phyloP scores from a whole-genome alignment of 148 eudicot genomes.

The Camellia sinensis region DNA sequence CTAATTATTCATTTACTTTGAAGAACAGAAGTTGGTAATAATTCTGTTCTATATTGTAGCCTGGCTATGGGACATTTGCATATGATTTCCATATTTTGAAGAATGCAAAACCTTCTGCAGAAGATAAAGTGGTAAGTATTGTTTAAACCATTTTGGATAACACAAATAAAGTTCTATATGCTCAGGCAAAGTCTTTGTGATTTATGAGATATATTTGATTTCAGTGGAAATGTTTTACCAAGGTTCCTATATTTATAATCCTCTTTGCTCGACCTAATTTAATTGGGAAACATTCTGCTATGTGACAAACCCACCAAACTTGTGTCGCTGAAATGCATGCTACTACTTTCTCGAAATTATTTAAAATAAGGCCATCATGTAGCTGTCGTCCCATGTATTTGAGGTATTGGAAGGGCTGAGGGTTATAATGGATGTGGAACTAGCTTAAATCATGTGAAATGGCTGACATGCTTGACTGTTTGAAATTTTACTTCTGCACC shows the following conservation, averaged over 20 bases:
- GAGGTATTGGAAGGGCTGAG: not conserved
- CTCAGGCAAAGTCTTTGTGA: not conserved
- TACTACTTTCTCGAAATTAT: slow-evolving; percentile 3
- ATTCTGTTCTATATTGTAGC: slow-evolving; percentile 44
- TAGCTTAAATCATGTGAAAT: not conserved
- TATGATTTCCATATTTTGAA: slow-evolving; percentile 74
- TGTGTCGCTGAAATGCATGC: not conserved
- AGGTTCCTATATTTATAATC: not conserved
- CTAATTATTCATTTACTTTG: not conserved
- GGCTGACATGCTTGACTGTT: not conserved
- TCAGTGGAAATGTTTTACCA: not conserved
- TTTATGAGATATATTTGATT: too few relatives aligned
- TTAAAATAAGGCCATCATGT: not conserved
- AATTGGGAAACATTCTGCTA: not conserved
- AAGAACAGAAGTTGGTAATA: not conserved
- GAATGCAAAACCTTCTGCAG: slow-evolving; percentile 29
- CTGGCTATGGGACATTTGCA: slow-evolving; percentile 71
- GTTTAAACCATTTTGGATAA: not conserved
- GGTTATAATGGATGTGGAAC: not conserved
- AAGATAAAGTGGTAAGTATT: slow-evolving; percentile 69
- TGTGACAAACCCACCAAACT: not conserved
- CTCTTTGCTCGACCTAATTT: not conserved
- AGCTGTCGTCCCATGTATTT: not conserved
- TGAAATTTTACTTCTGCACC: not conserved
- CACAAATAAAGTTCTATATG: not conserved